Conservation (phyloP, 2,329 filamentous ascomycete genomes). For the Microascus cirrosus region DNA sequence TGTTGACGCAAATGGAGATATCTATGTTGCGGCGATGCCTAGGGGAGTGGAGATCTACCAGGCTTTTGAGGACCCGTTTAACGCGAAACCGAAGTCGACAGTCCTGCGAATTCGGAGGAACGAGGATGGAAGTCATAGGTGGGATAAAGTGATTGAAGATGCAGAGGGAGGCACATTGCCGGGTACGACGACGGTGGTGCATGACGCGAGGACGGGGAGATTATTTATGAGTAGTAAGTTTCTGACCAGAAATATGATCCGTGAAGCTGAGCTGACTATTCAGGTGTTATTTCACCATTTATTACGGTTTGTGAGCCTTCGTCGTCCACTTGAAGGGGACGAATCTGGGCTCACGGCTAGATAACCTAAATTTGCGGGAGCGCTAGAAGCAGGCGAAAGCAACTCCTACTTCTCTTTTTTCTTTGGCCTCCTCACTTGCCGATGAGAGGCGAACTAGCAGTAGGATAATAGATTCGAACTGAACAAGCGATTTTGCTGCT, state of each 20-base stretch:
- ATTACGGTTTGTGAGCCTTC: slow-evolving; percentile 12
- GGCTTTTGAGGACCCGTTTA: slow-evolving; percentile 10
- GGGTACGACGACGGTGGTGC: slow-evolving; percentile 13
- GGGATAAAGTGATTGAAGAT: slow-evolving; percentile 17
- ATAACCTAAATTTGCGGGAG: too few relatives aligned
- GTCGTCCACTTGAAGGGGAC: neutral
- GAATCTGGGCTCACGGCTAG: too few relatives aligned
- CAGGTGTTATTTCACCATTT: slow-evolving; percentile 12
- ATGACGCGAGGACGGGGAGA: slow-evolving; percentile 15
- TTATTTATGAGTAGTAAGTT: slow-evolving; percentile 15
- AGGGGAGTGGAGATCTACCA: slow-evolving; percentile 7
- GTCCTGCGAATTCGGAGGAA: slow-evolving; percentile 13
- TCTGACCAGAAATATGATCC: too few relatives aligned
- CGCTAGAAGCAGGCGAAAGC: too few relatives aligned
- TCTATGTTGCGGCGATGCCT: slow-evolving; percentile 14
- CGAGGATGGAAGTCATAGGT: slow-evolving; percentile 7
- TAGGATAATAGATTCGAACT: too few relatives aligned
- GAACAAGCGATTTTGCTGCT: too few relatives aligned
- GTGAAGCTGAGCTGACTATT: neutral
- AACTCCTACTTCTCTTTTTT: too few relatives aligned
- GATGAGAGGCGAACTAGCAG: too few relatives aligned
- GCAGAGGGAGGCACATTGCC: slow-evolving; percentile 12
- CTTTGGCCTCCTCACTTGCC: too few relatives aligned
- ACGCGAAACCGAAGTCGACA: slow-evolving; percentile 7
- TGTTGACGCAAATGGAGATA: slow-evolving; percentile 13